Percentiles rank a stretch among this genome's conserved stretches.
Evolutionary conservation across 164 flowering plant genomes (phyloP).

Genomic region (Litsea cubeba): DNA sequence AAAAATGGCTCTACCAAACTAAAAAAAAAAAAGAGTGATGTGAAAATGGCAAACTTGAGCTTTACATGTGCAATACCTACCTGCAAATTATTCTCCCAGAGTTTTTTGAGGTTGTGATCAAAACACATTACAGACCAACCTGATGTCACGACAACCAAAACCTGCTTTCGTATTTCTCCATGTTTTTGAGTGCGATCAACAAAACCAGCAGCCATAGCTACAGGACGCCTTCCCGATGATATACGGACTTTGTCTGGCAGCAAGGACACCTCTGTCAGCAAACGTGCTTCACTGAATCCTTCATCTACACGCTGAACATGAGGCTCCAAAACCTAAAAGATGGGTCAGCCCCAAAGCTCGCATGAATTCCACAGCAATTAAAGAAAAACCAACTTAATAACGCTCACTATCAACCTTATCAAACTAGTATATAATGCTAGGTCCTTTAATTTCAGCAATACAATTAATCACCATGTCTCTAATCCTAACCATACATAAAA

Average conservation of each 20-base stretch:
- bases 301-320: slow-evolving; percentile 73
- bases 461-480: too few species aligned
- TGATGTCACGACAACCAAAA: slow-evolving; percentile 90
- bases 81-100: slow-evolving; percentile 91
- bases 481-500: too few species aligned
- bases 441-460: too few species aligned
- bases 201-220: slow-evolving; percentile 93
- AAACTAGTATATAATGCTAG: too few species aligned
- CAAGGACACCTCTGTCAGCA: slow-evolving; percentile 64
- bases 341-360: too few species aligned
- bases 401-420: background rate
- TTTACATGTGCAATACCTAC: slow-evolving; percentile 23
- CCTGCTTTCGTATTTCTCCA: slow-evolving; percentile 73
- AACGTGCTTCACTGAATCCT: slow-evolving; percentile 83
- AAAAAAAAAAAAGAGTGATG: too few species aligned
- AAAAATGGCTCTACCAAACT: too few species aligned
- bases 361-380: too few species aligned
- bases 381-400: background rate
- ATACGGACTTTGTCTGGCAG: slow-evolving; percentile 84
- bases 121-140: slow-evolving; percentile 98
- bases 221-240: slow-evolving; percentile 86
- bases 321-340: slow-evolving; percentile 72
- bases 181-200: slow-evolving; percentile 56
- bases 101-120: slow-evolving; percentile 89
- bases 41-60: background rate